Conservation (phyloP, 1,284 basidiomycete species). For the Vanrija pseudolonga region DNA sequence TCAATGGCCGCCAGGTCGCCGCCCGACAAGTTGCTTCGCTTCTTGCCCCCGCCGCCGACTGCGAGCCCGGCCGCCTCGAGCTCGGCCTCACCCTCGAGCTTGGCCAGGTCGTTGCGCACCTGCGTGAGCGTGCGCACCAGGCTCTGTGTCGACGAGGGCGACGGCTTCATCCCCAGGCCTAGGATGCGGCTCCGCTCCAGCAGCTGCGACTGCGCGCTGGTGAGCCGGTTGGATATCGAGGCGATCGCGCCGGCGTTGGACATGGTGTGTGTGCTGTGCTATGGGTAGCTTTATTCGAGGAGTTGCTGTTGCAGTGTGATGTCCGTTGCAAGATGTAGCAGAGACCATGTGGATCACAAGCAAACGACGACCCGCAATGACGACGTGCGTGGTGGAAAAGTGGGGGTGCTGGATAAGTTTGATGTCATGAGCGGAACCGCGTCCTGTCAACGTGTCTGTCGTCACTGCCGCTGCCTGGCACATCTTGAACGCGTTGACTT, state of each 20-base stretch:
- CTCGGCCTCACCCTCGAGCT: constrained; percentile 26
- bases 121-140: constrained; percentile 39
- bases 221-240: constrained; percentile 38
- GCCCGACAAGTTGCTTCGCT: neutral
- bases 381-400: no score
- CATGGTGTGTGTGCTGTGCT: no score
- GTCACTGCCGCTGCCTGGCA: no score
- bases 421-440: no score
- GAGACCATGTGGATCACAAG: no score
- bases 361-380: no score
- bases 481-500: no score
- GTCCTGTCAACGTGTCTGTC: no score
- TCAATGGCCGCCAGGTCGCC: constrained; percentile 13
- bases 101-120: constrained; percentile 32
- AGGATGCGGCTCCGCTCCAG: constrained; percentile 47
- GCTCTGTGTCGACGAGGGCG: constrained; percentile 35
- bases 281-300: no score
- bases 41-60: constrained; percentile 8
- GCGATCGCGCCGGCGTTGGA: neutral
- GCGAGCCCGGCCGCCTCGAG: constrained; percentile 18
- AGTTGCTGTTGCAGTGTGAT: no score
- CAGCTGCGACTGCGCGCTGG: constrained; percentile 43
- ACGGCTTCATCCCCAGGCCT: constrained; percentile 42
- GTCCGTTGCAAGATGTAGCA: no score
- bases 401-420: no score